Evolutionary conservation across 805 yeast species (phyloP).

Genomic region (Torulaspora franciscae): DNA sequence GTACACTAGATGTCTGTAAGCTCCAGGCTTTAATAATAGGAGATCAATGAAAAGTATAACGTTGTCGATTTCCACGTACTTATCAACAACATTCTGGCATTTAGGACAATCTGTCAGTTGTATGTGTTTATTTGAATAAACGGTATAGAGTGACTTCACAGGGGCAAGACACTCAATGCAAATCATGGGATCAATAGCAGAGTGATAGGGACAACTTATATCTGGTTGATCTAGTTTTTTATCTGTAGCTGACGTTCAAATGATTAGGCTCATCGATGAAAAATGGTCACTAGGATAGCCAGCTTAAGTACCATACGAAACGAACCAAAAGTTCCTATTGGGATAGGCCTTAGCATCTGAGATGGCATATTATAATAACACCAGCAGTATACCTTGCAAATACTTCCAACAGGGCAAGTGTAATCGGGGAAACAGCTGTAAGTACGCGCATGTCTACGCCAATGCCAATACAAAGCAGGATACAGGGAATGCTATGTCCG

Average conservation of each 20-base stretch:
- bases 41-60: slow-evolving; percentile 81
- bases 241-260: neutral
- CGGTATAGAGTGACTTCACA: slow-evolving; percentile 60
- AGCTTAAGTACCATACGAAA: neutral
- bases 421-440: slow-evolving; percentile 41
- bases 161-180: slow-evolving; percentile 83
- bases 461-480: slow-evolving; percentile 6
- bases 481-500: slow-evolving; percentile 12
- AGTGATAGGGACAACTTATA: neutral
- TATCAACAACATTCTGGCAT: slow-evolving; percentile 77
- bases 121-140: slow-evolving; percentile 72
- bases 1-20: slow-evolving; percentile 79
- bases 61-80: slow-evolving; percentile 84
- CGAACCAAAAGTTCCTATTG: neutral
- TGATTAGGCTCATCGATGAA: neutral
- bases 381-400: slow-evolving; percentile 39
- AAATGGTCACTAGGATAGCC: neutral
- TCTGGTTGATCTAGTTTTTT: neutral
- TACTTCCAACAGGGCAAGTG: slow-evolving; percentile 44
- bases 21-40: slow-evolving; percentile 78
- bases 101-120: slow-evolving; percentile 68
- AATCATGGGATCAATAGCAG: slow-evolving; percentile 52
- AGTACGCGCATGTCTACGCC: slow-evolving; percentile 40
- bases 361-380: slow-evolving; percentile 10
- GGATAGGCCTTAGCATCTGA: neutral